Evolutionary conservation across 2,329 filamentous ascomycete genomes (phyloP).

Genomic region (Pyrenophora teres): DNA sequence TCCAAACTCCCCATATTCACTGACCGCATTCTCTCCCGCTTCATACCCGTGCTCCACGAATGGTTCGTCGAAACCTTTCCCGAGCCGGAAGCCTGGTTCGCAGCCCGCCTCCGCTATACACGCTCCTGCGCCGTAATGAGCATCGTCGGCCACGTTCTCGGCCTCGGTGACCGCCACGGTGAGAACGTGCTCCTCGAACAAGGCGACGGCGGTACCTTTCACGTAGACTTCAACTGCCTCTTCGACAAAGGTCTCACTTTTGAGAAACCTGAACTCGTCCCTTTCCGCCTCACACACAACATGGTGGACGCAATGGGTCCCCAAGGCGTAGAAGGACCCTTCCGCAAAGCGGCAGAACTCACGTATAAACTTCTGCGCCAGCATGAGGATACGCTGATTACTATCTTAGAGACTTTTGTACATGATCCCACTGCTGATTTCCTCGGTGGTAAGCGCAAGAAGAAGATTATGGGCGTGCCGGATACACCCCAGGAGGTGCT

Average conservation of each 20-base stretch:
- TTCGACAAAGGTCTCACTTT: slow-evolving; percentile 98
- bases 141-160: slow-evolving; percentile 96
- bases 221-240: slow-evolving; percentile 99
- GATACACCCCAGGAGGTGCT: slow-evolving; percentile 79
- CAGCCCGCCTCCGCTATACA: slow-evolving; percentile 84
- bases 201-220: slow-evolving; percentile 88
- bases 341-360: slow-evolving; percentile 86
- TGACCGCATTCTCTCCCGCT: slow-evolving; percentile 68
- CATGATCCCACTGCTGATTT: slow-evolving; percentile 97
- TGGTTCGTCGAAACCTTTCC: slow-evolving; percentile 98
- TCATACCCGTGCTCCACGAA: slow-evolving; percentile 82
- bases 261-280: slow-evolving; percentile 89
- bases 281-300: slow-evolving; percentile 96
- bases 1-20: slow-evolving; percentile 74
- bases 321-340: slow-evolving; percentile 89
- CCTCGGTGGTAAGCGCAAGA: slow-evolving; percentile 69
- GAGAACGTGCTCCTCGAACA: slow-evolving; percentile 97
- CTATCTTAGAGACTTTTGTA: slow-evolving; percentile 93
- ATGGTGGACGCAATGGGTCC: slow-evolving; percentile 98
- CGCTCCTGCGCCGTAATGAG: slow-evolving; percentile 97
- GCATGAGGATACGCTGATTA: slow-evolving; percentile 96
- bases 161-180: slow-evolving; percentile 90
- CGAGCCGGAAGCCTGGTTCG: slow-evolving; percentile 90
- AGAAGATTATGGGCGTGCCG: slow-evolving; percentile 60
- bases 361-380: slow-evolving; percentile 82